Conservation (phyloP, 768 basidiomycete species). For the Tricholoma saponaceum region DNA sequence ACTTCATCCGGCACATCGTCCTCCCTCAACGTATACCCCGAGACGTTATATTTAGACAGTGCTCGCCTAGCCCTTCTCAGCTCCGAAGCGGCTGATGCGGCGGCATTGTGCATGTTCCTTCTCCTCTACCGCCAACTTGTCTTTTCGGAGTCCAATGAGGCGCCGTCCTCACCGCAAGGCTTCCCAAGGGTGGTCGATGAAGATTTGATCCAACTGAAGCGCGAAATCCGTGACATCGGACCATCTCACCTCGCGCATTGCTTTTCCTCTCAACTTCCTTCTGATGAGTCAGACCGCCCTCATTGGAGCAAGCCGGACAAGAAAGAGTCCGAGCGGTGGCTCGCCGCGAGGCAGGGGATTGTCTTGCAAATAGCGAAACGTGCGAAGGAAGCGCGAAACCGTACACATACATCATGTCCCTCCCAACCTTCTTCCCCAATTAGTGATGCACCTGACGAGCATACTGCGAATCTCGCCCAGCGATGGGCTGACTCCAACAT, state of each 20-base stretch:
- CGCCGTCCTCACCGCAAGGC: slow-evolving; percentile 22
- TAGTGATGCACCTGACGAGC: slow-evolving; percentile 41
- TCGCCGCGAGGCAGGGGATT: slow-evolving; percentile 55
- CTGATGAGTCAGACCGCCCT: slow-evolving; percentile 17
- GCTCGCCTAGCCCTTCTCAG: slow-evolving; percentile 62
- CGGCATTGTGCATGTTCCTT: slow-evolving; percentile 75
- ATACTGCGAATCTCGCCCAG: slow-evolving; percentile 55
- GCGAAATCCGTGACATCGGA: slow-evolving; percentile 72
- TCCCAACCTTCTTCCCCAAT: slow-evolving; percentile 22
- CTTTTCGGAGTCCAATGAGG: slow-evolving; percentile 39
- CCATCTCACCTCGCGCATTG: slow-evolving; percentile 59
- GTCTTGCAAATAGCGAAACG: slow-evolving; percentile 74
- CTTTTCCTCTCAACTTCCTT: slow-evolving; percentile 32
- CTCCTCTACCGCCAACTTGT: slow-evolving; percentile 77
- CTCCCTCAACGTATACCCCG: slow-evolving; percentile 52
- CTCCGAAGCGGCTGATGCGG: slow-evolving; percentile 71
- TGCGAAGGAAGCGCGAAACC: slow-evolving; percentile 43
- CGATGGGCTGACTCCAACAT: slow-evolving; percentile 73
- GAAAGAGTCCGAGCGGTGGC: slow-evolving; percentile 50
- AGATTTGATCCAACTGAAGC: slow-evolving; percentile 59
- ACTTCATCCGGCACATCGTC: slow-evolving; percentile 19
- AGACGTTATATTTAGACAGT: slow-evolving; percentile 79
- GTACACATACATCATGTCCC: slow-evolving; percentile 15
- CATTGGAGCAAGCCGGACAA: slow-evolving; percentile 15
- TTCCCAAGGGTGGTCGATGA: slow-evolving; percentile 42